Base-by-base conservation (phyloP, 495 filamentous ascomycete species). In the Hamigera avellanea region DNA sequence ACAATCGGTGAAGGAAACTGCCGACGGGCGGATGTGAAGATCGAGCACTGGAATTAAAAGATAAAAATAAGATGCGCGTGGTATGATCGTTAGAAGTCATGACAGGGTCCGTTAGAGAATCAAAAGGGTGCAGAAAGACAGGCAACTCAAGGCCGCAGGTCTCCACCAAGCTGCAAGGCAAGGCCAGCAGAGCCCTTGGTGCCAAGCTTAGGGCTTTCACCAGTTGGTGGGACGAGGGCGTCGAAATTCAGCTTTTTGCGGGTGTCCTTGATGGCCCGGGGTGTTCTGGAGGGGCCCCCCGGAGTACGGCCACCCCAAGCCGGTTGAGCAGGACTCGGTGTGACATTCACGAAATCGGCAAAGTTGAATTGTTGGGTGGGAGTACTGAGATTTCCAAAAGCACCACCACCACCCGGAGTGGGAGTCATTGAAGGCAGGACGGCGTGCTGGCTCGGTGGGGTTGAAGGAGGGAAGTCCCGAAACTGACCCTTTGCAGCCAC, bases 301-400 rank as follows among this genome's bases (percentile, higher is more conserved):
- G 66, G 61, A 32, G 75, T 73, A n/a, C 72, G 71, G 38, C 58
- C 62, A 34, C 78, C 79, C 69, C 77, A 95, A 3, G 77, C 69
- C 39, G 76, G 84, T 57, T 95, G 91, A 8, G 87, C 91, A 2
- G 91, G 93, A 45, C 83, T 91, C 4, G 93, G 91, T 10, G 91
- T 93, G 57, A 95, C 84, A 52, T 99, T 94, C 41, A 96, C 80
- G 53, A 93, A 99, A 53, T 96, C 93, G 6, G 86, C 78, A 61
- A 95, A 95, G 62, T 95, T 91, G 62, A 95, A 94, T 40, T 76
- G 75, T 37, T 78, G 73, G 18, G 65, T 65, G 1, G 73, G 73
- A 2, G 73, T 78, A 28, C 69, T 70, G 29, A 76, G 65, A 33
- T 69, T 72, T 8, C 58, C 52, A 42, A 79, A 77, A 4, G 76